phyloP scores from a whole-genome alignment of 352 stramenopile species.

The Phytopythium boreale region DNA sequence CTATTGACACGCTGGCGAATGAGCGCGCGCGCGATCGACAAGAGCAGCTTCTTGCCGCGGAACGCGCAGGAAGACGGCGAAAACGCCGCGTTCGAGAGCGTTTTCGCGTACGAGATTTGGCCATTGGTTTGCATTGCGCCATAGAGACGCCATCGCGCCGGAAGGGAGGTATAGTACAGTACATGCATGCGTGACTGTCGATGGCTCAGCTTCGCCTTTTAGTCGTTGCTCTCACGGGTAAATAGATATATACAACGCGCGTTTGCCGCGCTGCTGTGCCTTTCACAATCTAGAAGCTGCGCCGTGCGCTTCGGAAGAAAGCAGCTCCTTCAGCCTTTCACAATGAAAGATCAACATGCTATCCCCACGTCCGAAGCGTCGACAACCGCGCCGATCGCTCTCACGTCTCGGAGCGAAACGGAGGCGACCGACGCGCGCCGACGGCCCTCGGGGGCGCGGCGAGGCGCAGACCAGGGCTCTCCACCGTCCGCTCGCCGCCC shows the following conservation, averaged over 20 bases:
- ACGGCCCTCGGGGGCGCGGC: not conserved
- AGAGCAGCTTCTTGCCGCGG: constrained; percentile 18
- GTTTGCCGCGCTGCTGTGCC: constrained; percentile 15
- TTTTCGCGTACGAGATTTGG: constrained; percentile 61
- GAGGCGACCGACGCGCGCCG: not conserved
- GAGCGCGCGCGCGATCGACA: constrained; percentile 28
- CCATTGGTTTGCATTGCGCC: not conserved
- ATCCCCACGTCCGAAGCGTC: constrained; percentile 8
- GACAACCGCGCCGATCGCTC: not conserved
- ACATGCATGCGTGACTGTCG: constrained; percentile 3
- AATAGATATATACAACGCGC: constrained; percentile 6
- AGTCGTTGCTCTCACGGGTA: constrained; percentile 31
- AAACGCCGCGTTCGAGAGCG: constrained; percentile 29
- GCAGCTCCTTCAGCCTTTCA: constrained; percentile 42
- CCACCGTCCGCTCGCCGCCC: constrained; percentile 1
- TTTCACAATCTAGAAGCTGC: constrained; percentile 35
- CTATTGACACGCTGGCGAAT: constrained; percentile 52
- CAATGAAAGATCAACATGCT: constrained; percentile 15
- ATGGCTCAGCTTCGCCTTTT: constrained; percentile 83
- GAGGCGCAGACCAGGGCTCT: not conserved
- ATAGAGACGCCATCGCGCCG: not conserved
- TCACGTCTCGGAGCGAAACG: too few relatives aligned
- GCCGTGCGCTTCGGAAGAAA: constrained; percentile 21
- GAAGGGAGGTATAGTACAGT: not conserved
- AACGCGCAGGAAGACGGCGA: constrained; percentile 1